phyloP scores from a whole-genome alignment of 495 filamentous ascomycete species.

The Tuber umbilicatum region DNA sequence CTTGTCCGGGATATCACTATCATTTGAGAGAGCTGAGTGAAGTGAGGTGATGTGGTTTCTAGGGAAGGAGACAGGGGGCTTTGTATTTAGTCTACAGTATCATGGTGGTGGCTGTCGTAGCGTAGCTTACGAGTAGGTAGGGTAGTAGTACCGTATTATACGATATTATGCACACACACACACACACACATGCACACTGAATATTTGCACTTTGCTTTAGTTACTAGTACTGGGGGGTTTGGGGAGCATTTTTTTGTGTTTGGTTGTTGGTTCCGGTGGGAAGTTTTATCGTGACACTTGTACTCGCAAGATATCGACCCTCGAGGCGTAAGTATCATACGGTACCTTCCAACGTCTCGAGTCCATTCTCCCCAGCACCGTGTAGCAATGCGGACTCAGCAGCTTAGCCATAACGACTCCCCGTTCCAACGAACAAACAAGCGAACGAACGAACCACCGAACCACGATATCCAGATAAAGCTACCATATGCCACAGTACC shows the following conservation, averaged over 20 bases:
- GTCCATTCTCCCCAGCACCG: no score
- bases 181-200: background rate
- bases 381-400: no score
- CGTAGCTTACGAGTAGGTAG: background rate
- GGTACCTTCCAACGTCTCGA: no score
- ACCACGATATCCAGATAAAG: no score
- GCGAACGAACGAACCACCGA: no score
- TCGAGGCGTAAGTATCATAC: no score
- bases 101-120: background rate
- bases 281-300: background rate
- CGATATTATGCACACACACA: no score
- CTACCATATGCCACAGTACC: no score
- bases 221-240: constrained; percentile 11
- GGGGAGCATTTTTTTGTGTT: constrained; percentile 13
- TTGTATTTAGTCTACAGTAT: constrained; percentile 1
- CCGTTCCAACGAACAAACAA: no score
- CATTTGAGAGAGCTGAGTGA: background rate
- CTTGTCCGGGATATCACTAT: background rate
- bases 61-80: background rate
- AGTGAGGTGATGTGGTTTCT: background rate
- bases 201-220: constrained; percentile 37
- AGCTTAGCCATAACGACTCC: no score
- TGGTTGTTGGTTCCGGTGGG: background rate
- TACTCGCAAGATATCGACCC: background rate
- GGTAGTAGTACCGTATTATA: background rate